A percentile compares a stretch with the other conserved stretches of the same genome.
These are phyloP conservation scores for Pneumocystis oryctolagi DNA, from an alignment of 1,139 yeast genomes.

Conservation along the genomic window DNA sequence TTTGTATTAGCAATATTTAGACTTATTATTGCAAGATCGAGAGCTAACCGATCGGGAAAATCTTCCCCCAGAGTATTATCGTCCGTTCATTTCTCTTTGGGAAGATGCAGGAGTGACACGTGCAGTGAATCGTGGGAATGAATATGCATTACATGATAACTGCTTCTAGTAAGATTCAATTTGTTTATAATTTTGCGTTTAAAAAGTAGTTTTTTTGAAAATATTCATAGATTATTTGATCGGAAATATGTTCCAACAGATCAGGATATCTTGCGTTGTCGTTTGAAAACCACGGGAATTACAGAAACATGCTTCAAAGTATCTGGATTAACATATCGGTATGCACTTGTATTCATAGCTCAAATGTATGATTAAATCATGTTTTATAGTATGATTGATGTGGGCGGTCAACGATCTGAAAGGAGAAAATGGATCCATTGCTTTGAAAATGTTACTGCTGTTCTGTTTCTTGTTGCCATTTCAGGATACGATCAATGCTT, in stretches of 20 bases:
- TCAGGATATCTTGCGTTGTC: slow-evolving; percentile 71
- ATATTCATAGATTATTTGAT: slow-evolving; percentile 29
- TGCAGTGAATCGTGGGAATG: slow-evolving; percentile 50
- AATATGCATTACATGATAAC: slow-evolving; percentile 74
- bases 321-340: slow-evolving; percentile 33
- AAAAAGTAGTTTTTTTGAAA: slow-evolving; percentile 10
- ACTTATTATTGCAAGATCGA: slow-evolving; percentile 10
- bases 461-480: slow-evolving; percentile 79
- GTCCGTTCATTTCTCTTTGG: slow-evolving; percentile 31
- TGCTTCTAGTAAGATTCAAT: slow-evolving; percentile 37
- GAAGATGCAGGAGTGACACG: slow-evolving; percentile 42
- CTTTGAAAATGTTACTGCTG: slow-evolving; percentile 80
- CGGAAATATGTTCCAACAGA: slow-evolving; percentile 58
- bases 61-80: slow-evolving; percentile 15
- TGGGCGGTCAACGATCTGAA: slow-evolving; percentile 94
- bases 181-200: not conserved
- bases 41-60: slow-evolving; percentile 11
- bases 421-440: slow-evolving; percentile 93
- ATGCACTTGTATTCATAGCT: not conserved
- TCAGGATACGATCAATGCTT: slow-evolving; percentile 85
- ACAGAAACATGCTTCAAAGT: slow-evolving; percentile 72
- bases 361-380: not conserved
- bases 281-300: slow-evolving; percentile 92
- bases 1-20: slow-evolving; percentile 4
- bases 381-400: slow-evolving; percentile 48